phyloP scores from a whole-genome alignment of 441 rosid genomes.

The Pelargonium fulgidum region DNA sequence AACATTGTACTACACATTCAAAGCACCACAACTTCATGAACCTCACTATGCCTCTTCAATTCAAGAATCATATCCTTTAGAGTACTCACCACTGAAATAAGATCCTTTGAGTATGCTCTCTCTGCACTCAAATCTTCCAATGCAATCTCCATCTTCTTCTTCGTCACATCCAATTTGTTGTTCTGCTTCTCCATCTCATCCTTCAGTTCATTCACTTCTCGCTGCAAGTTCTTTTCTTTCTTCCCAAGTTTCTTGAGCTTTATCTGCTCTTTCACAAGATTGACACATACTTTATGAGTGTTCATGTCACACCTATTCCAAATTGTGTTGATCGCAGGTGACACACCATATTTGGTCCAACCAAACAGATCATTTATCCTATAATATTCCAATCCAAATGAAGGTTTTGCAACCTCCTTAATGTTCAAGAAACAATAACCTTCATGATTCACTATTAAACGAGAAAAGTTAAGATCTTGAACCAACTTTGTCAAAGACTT shows the following conservation, averaged over 20 bases:
- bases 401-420: neutral
- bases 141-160: neutral
- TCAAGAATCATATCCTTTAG: neutral
- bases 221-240: neutral
- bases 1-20: neutral
- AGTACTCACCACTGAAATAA: neutral
- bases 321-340: neutral
- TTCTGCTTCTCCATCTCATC: neutral
- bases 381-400: neutral
- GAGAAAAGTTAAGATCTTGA: neutral
- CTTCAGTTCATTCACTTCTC: neutral
- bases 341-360: neutral
- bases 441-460: neutral
- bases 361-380: constrained; percentile 4
- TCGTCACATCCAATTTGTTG: neutral
- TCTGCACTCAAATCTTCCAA: neutral
- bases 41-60: neutral
- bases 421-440: neutral
- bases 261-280: neutral
- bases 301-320: neutral
- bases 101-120: neutral
- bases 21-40: constrained; percentile 1
- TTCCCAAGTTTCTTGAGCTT: neutral
- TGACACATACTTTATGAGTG: neutral
- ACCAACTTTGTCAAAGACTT: neutral